Evolutionary conservation across 371 early-diverging fungal genomes (phyloP).

Genomic region (Fennellomyces sp.): DNA sequence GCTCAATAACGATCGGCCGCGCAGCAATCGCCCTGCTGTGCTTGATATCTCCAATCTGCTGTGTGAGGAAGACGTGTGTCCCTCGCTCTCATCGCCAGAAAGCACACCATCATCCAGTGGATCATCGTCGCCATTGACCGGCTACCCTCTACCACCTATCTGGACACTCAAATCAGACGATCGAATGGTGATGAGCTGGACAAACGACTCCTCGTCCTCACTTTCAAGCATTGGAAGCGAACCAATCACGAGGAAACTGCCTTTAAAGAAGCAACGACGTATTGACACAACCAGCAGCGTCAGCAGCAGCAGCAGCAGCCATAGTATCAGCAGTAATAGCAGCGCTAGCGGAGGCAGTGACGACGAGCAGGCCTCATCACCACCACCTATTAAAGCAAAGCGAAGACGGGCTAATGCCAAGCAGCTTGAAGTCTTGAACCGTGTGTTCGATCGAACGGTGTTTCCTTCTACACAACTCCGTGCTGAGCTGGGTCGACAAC

Average conservation of each 20-base stretch:
- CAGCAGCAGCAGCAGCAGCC: not conserved
- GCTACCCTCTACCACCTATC: constrained; percentile 28
- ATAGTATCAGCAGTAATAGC: not conserved
- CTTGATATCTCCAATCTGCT: constrained; percentile 39
- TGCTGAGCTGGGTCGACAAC: constrained; percentile 80
- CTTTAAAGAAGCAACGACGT: constrained; percentile 4
- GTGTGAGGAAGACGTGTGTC: constrained; percentile 14
- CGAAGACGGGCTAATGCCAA: constrained; percentile 55
- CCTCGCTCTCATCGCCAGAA: constrained; percentile 27
- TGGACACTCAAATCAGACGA: not conserved
- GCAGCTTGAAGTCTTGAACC: constrained; percentile 57
- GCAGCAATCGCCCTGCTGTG: constrained; percentile 29
- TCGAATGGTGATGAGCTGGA: not conserved
- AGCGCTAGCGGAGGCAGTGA: not conserved
- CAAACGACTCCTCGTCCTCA: not conserved
- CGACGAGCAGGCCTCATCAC: constrained; percentile 13
- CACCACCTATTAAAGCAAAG: constrained; percentile 44
- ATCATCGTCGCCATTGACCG: constrained; percentile 34
- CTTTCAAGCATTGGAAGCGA: not conserved
- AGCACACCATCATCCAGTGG: constrained; percentile 13
- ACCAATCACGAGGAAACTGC: not conserved
- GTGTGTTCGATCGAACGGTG: constrained; percentile 61
- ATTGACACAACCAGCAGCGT: not conserved
- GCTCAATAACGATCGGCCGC: not conserved
- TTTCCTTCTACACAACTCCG: constrained; percentile 80